Percentiles rank a stretch among this genome's conserved stretches.
Evolutionary conservation across 2,329 filamentous ascomycete species (phyloP).

Genomic region (Trichophyton simii): DNA sequence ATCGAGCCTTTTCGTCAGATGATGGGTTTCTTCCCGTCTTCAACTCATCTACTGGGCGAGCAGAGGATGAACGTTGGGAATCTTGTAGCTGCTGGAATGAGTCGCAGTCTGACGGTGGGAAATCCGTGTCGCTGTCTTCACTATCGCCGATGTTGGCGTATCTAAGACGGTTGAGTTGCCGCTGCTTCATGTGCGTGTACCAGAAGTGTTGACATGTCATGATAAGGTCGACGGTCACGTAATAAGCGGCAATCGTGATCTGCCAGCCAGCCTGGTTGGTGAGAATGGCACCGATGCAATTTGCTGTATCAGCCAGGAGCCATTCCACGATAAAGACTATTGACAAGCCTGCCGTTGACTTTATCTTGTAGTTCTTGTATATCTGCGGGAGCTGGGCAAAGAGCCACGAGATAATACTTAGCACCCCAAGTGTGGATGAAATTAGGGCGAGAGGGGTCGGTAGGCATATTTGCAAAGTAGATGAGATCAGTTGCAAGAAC

Average conservation of each 20-base stretch:
- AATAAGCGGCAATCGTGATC: slow-evolving; percentile 52
- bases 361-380: slow-evolving; percentile 52
- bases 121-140: slow-evolving; percentile 21
- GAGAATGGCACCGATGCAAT: slow-evolving; percentile 50
- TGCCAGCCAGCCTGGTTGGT: slow-evolving; percentile 55
- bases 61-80: slow-evolving; percentile 15
- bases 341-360: slow-evolving; percentile 53
- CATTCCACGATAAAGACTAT: slow-evolving; percentile 55
- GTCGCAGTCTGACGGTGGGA: slow-evolving; percentile 25
- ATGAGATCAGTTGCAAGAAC: slow-evolving; percentile 46
- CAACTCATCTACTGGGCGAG: slow-evolving; percentile 6
- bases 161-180: slow-evolving; percentile 27
- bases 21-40: slow-evolving; percentile 15
- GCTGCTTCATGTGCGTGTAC: slow-evolving; percentile 48
- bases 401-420: slow-evolving; percentile 55
- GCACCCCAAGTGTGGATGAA: slow-evolving; percentile 47
- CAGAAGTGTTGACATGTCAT: slow-evolving; percentile 53
- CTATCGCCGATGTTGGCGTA: slow-evolving; percentile 18
- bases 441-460: slow-evolving; percentile 51
- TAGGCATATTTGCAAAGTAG: slow-evolving; percentile 49
- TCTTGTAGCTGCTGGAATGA: slow-evolving; percentile 14
- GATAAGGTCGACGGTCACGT: slow-evolving; percentile 52
- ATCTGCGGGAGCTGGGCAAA: slow-evolving; percentile 59
- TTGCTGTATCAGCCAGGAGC: slow-evolving; percentile 52
- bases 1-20: slow-evolving; percentile 24